Base-by-base conservation (phyloP, 2,329 filamentous ascomycete genomes). In the Hymenoscyphus linearis region DNA sequence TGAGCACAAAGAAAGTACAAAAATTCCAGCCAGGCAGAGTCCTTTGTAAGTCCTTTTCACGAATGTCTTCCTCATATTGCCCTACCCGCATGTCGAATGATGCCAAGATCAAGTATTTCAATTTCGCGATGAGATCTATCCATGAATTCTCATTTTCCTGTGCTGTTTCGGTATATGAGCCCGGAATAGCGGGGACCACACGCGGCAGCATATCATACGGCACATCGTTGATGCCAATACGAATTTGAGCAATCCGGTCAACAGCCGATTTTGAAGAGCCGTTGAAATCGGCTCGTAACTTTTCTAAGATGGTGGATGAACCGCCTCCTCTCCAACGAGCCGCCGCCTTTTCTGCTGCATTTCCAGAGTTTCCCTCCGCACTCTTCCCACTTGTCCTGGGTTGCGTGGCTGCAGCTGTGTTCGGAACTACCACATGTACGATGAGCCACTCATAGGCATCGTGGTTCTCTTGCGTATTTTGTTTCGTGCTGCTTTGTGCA, bases 361-460 rank as follows among this genome's bases (percentile, higher is more conserved):
- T 76, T 31, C 80, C 80, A 26, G 87, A 83, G 3, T 70, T 81
- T 69, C 74, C 76, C 57, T 74, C 77, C 27, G 80, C 72, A 26
- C 73, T 74, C 64, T 82, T 80, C 59, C 80, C 77, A 60, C 81
- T 83, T 61, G 80, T 84, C 64, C 89, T 82, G 14, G 91, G 90
- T 71, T 96, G 91, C 1, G 86, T 89, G 25, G 90, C 87, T 1
- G 91, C 91, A 14, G 85, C 80, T 0, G 91, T 93, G 65, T 96
- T 93, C 14, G 93, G 93, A 18, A 96, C 80, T 13, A 97, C 90
- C 27, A 99, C 90, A 73, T 99, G 95, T 25, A 99, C 73, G 59
- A 99, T 90, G 66, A 99, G 79, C 90, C 93, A 98, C 75, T 99
- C 95, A 68, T 89, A 96, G 0, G 95, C 93, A 77, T 99, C 93